Percentiles rank a stretch among this genome's conserved stretches.
Conservation (phyloP, 345 rosid genomes). For the Murraya koenigii region DNA sequence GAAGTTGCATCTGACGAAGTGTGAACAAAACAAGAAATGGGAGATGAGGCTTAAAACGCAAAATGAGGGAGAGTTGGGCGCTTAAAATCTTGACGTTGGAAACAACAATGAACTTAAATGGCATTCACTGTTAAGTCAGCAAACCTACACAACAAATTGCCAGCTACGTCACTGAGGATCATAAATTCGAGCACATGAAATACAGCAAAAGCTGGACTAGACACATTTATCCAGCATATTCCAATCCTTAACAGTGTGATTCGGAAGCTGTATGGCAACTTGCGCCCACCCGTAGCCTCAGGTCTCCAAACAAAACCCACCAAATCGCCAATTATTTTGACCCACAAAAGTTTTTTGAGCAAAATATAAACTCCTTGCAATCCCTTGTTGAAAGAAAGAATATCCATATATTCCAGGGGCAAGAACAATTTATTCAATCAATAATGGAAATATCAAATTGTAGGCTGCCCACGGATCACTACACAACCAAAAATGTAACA, state of each 20-base stretch:
- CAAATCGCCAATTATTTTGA: neutral
- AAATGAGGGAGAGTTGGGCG: too few species aligned
- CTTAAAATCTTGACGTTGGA: neutral
- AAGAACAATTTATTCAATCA: neutral
- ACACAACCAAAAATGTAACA: slow-evolving; percentile 14
- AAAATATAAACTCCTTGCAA: too few species aligned
- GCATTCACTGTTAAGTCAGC: neutral
- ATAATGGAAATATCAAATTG: neutral
- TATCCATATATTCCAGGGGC: neutral
- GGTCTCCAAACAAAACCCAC: neutral
- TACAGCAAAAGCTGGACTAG: neutral
- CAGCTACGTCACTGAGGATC: neutral
- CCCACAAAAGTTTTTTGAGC: neutral
- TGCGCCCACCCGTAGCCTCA: neutral
- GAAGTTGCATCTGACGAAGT: neutral
- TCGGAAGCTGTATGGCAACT: neutral
- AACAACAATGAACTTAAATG: neutral
- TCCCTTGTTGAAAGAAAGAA: too few species aligned
- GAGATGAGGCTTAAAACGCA: too few species aligned
- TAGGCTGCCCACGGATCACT: neutral
- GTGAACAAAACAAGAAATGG: too few species aligned
- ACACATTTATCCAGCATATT: neutral
- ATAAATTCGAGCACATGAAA: neutral
- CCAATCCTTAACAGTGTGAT: neutral
- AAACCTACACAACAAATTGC: neutral